phyloP scores from a whole-genome alignment of 1,139 yeast species.

The Candida tunisiensis region DNA sequence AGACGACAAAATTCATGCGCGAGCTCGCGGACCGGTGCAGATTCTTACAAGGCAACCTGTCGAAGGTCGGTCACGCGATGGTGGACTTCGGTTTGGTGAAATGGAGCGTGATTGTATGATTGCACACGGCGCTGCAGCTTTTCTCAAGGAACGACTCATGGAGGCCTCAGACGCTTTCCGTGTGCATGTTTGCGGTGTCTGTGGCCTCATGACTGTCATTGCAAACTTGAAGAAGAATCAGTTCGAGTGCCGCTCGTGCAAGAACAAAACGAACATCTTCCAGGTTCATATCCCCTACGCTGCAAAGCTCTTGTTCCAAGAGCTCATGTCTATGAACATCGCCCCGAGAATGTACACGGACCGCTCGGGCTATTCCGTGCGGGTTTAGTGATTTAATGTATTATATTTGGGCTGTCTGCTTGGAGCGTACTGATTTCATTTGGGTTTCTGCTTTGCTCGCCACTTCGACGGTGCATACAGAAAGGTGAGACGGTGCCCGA shows the following conservation, averaged over 20 bases:
- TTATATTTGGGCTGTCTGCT: too few species aligned
- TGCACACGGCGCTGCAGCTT: constrained; percentile 99
- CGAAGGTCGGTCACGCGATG: constrained; percentile 99
- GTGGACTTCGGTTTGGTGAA: constrained; percentile 99
- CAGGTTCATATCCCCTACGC: constrained; percentile 97
- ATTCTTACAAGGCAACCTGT: constrained; percentile 97
- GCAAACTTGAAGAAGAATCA: constrained; percentile 95
- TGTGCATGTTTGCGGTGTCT: constrained; percentile 94
- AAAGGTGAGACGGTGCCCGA: too few species aligned
- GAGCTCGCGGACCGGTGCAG: constrained; percentile 99
- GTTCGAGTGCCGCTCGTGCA: constrained; percentile 96
- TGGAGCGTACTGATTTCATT: too few species aligned
- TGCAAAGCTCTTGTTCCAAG: constrained; percentile 92
- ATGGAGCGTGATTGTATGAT: constrained; percentile 99
- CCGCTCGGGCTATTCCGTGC: constrained; percentile 20
- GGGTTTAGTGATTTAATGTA: constrained; percentile 3
- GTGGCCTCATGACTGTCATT: constrained; percentile 96
- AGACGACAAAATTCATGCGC: constrained; percentile 96
- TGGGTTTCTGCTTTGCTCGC: too few species aligned
- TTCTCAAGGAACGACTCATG: constrained; percentile 93
- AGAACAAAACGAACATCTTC: constrained; percentile 93
- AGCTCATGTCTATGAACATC: constrained; percentile 97
- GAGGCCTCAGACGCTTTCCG: constrained; percentile 98
- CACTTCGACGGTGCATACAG: too few species aligned
- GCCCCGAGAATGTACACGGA: constrained; percentile 27